These are phyloP conservation scores for Nigrospora osmanthi DNA, from an alignment of 2,329 filamentous ascomycete genomes.

Conservation along the genomic window DNA sequence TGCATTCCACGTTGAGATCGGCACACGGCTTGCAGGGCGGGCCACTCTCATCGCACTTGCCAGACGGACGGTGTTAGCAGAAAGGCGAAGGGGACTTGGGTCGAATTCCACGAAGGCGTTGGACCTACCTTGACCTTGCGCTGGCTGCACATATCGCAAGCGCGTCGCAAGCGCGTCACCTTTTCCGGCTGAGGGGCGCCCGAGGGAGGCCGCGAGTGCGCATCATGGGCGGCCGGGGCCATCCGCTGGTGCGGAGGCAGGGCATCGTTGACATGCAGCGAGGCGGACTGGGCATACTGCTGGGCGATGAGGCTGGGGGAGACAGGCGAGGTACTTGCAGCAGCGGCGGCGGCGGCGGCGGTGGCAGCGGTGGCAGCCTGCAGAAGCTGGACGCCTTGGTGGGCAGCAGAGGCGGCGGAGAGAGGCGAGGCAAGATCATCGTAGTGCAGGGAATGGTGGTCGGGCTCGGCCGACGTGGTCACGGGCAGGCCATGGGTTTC, in stretches of 20 bases:
- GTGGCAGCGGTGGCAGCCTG: slow-evolving; percentile 5
- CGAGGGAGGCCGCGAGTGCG: not conserved
- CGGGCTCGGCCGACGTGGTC: not conserved
- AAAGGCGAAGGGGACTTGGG: too few species aligned
- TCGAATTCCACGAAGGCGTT: not conserved
- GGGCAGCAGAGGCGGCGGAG: not conserved
- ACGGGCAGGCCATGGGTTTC: not conserved
- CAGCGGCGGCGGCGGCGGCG: slow-evolving; percentile 2
- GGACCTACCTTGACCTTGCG: slow-evolving; percentile 47
- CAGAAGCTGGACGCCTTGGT: slow-evolving; percentile 1
- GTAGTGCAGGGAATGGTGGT: slow-evolving; percentile 2
- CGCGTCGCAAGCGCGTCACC: slow-evolving; percentile 47
- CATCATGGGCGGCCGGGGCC: not conserved
- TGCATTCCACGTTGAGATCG: slow-evolving; percentile 51
- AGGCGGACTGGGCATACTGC: slow-evolving; percentile 24
- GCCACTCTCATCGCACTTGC: slow-evolving; percentile 44
- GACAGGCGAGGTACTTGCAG: not conserved
- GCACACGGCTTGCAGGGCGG: slow-evolving; percentile 50
- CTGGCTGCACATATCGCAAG: slow-evolving; percentile 55
- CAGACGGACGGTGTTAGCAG: too few species aligned
- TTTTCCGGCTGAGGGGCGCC: slow-evolving; percentile 23
- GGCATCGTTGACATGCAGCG: slow-evolving; percentile 18
- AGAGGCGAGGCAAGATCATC: slow-evolving; percentile 2
- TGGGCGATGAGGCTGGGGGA: slow-evolving; percentile 14
- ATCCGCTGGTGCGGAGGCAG: not conserved